Evolutionary conservation across 805 yeast genomes (phyloP), one percentile per base, ranked within the genome.

Genomic region (Spathaspora boniae): DNA sequence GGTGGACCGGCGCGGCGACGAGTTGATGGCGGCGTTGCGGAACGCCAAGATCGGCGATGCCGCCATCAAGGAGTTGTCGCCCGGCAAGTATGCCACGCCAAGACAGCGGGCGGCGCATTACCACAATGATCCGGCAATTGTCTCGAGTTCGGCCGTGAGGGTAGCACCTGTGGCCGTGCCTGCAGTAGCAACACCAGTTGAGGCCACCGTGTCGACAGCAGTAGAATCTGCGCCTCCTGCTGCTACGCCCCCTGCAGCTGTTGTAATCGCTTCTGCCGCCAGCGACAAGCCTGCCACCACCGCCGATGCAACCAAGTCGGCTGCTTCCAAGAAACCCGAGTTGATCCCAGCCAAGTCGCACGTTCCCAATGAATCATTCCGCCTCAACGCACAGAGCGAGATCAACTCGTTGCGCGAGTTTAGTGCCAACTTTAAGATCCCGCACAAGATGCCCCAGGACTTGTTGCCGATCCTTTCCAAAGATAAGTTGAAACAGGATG

Each of bases 371-470:
- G 74, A 70, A 41, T 56, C 69, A 11, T 58, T 63, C 43, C 63
- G 72, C 39, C 54, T 70, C 37, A 72, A 64, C 45, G 72, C 76
- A 1, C 77, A 78, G 53, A 74, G 76, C 43, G 87, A 82, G 53
- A 72, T 83, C 43, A 80, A 80, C 43, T 76, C 85, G 8, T 66
- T 86, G 37, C 78, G 76, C 43, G 86, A 84, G 51, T 88, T 89
- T 53, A 77, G 94, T 26, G 86, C 85, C 32, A 83, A 76, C 46
- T 85, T 86, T 59, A 86, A 86, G 58, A 76, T 88, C 20, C 83
- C 82, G 2, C 76, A 75, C 48, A 56, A 53, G 34, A 46, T 58
- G 36, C 91, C 94, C 6, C 58, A 68, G 14, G 88, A 82, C 48
- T 64, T 80, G 41, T 61, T 82, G 42, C 88, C 93, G 6, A 80